These are phyloP conservation scores for Colletotrichum neosansevieriae DNA, from an alignment of 2,329 filamentous ascomycete species.

Conservation along the genomic window DNA sequence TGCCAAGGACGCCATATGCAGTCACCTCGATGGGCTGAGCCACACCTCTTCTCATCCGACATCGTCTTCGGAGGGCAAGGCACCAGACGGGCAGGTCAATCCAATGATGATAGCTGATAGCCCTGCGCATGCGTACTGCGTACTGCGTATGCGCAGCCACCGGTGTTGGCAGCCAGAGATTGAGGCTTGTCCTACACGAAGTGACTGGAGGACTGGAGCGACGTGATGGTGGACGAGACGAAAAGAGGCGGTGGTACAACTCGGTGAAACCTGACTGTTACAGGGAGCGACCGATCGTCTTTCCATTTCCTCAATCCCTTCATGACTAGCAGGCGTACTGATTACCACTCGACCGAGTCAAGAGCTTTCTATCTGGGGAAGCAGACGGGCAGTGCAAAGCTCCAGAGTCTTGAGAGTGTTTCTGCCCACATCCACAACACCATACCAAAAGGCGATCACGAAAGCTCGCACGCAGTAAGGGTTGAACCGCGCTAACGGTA, in stretches of 20 bases:
- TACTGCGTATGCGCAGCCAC: not conserved
- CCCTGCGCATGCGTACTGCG: not conserved
- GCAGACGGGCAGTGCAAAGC: conserved; percentile 22
- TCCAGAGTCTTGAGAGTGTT: conserved; percentile 6
- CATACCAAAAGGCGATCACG: conserved; percentile 2
- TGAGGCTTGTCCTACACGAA: not conserved
- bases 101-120: conserved; percentile 25
- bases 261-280: conserved; percentile 31
- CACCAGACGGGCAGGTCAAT: conserved; percentile 29
- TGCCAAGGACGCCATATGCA: conserved; percentile 14
- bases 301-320: not conserved
- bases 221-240: not conserved
- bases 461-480: not conserved
- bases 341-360: conserved; percentile 18
- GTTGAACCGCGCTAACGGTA: conserved; percentile 1
- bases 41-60: conserved; percentile 1
- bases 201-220: no score
- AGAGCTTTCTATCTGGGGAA: conserved; percentile 12
- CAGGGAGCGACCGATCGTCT: conserved; percentile 12
- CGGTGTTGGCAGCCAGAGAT: not conserved
- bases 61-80: conserved; percentile 24
- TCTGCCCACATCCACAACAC: conserved; percentile 23
- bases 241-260: conserved; percentile 14
- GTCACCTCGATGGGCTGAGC: conserved; percentile 25
- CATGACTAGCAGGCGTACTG: conserved; percentile 22